Conservation (phyloP, 208 protist genomes). For the Trypanosoma rangeli region DNA sequence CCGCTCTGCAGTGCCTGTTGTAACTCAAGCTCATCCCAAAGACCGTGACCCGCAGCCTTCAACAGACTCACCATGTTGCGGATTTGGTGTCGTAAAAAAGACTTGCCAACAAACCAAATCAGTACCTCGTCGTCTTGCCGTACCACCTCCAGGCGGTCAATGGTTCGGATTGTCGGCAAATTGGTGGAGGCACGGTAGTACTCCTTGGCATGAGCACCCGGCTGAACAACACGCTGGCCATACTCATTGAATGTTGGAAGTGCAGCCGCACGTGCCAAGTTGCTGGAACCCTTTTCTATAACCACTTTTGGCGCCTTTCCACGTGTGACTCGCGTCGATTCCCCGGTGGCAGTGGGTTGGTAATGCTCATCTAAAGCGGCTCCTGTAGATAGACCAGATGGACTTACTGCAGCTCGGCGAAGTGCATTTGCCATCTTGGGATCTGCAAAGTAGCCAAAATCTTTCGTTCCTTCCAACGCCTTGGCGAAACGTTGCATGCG, state of each 20-base stretch:
- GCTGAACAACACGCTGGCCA: constrained; percentile 66
- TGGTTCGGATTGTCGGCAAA: constrained; percentile 78
- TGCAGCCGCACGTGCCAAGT: constrained; percentile 66
- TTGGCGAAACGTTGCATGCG: constrained; percentile 81
- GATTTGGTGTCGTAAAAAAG: constrained; percentile 87
- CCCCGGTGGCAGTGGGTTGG: constrained; percentile 35
- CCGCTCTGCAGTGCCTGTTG: constrained; percentile 66
- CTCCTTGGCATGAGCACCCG: constrained; percentile 59
- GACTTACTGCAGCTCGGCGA: constrained; percentile 46
- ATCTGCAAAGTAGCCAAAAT: constrained; percentile 87
- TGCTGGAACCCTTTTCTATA: constrained; percentile 52
- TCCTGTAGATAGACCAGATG: constrained; percentile 33
- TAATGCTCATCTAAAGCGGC: constrained; percentile 55
- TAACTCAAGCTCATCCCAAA: constrained; percentile 85
- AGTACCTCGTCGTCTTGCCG: constrained; percentile 89
- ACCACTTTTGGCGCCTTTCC: constrained; percentile 61
- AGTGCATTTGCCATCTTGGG: constrained; percentile 86
- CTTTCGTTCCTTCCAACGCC: constrained; percentile 71
- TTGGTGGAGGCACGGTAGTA: constrained; percentile 70
- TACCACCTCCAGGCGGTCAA: constrained; percentile 80
- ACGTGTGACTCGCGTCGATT: constrained; percentile 25
- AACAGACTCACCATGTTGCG: constrained; percentile 87
- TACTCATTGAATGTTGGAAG: constrained; percentile 86
- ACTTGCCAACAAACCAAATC: constrained; percentile 84
- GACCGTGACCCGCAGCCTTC: constrained; percentile 68